A percentile compares a stretch with the other conserved stretches of the same genome.
These are phyloP conservation scores for Sistotremastrum suecicum DNA, from an alignment of 768 basidiomycete genomes.

Conservation along the genomic window DNA sequence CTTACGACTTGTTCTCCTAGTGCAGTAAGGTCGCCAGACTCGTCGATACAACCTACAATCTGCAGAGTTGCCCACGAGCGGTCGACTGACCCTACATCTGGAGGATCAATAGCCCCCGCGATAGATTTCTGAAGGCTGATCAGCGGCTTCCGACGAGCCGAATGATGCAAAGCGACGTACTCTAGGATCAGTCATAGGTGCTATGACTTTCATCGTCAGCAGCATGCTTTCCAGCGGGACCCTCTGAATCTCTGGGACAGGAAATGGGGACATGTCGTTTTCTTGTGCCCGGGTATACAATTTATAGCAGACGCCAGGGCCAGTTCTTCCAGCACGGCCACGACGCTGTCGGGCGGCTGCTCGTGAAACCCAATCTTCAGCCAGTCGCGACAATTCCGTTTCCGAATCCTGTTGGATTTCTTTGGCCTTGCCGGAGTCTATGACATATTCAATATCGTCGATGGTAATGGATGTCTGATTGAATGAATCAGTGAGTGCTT, in stretches of 20 bases:
- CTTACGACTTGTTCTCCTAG: slow-evolving; percentile 68
- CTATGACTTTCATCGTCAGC: slow-evolving; percentile 68
- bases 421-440: slow-evolving; percentile 78
- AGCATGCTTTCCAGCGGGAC: slow-evolving; percentile 76
- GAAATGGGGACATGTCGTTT: slow-evolving; percentile 51
- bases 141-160: neutral
- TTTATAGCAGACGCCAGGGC: slow-evolving; percentile 75
- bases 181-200: slow-evolving; percentile 66
- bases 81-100: slow-evolving; percentile 59
- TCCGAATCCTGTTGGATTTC: slow-evolving; percentile 63
- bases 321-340: slow-evolving; percentile 83
- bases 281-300: slow-evolving; percentile 69
- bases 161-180: slow-evolving; percentile 19
- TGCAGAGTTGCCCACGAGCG: slow-evolving; percentile 58
- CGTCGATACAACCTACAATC: slow-evolving; percentile 66
- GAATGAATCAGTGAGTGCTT: slow-evolving; percentile 1
- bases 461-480: slow-evolving; percentile 81
- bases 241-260: slow-evolving; percentile 78
- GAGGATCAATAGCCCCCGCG: slow-evolving; percentile 70
- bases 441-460: slow-evolving; percentile 74
- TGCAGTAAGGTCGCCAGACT: slow-evolving; percentile 54
- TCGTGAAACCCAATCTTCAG: slow-evolving; percentile 63
- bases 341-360: slow-evolving; percentile 76
- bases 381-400: slow-evolving; percentile 57
- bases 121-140: slow-evolving; percentile 36